Evolutionary conservation across 176 grass and related monocot genomes (phyloP), one percentile per base, ranked within the genome.

Genomic region (Oryza meridionalis): DNA sequence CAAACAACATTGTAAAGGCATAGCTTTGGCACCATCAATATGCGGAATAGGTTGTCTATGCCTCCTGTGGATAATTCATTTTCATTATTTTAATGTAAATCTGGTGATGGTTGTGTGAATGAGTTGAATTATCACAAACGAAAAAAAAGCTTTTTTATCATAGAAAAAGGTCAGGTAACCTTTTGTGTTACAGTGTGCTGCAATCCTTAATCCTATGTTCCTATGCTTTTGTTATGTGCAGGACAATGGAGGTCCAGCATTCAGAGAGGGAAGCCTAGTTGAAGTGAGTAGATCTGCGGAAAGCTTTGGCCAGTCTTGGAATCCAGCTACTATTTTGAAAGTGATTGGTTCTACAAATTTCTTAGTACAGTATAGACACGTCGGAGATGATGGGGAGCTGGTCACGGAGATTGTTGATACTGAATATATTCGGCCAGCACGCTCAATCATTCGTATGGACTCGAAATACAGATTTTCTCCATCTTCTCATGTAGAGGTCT

Each of bases 311-410:
- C 19, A 70, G 62, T 81, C 33, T 55, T 89, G 82, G 88, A 70
- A 21, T 71, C 88, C 77, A 76, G 88, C 88, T 65, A 85, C 51
- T 77, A 72, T 89, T 85, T 25, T 81, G 22, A 85, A 89, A 80
- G 77, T 81, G 25, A 76, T 89, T 42, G 82, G 55, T 32, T 32
- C 72, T 4, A 44, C 77, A 53, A 71, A 69, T 64, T 85, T 89
- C 72, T 81, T 89, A 13, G 82, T 89, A 50, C 32, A 85, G 1
- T 89, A 89, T 12, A 32, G 32, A 50, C 29, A 81, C 43, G 46
- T 19, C 14, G 32, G 16, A 81, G 59, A 81, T 9, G 65, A 71
- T 7, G 17, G 88, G 1, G 77, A 77, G 63, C 12, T 72, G 19
- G 22, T 9, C 58, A 89, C 72, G 11, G 88, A 85, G 65, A 85